Percentiles rank a stretch among this genome's conserved stretches.
These are phyloP conservation scores for Pseudogymnoascus verrucosus DNA, from an alignment of 2,329 filamentous ascomycete species.

Conservation along the genomic window DNA sequence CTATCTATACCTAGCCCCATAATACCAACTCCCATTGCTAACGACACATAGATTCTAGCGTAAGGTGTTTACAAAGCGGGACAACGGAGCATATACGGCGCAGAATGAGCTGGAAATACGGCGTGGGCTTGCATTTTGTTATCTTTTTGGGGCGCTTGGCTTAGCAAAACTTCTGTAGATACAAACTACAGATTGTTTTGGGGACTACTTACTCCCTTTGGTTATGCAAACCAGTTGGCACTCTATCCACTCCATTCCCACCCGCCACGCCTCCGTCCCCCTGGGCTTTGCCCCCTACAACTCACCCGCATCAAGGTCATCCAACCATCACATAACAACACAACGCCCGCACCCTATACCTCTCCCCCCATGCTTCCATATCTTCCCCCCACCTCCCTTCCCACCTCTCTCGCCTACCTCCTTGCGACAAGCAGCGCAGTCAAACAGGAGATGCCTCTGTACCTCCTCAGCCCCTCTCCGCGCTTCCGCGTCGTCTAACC, in stretches of 20 bases:
- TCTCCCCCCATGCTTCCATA: too few relatives aligned
- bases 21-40: neutral
- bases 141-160: neutral
- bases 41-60: neutral
- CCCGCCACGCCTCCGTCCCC: neutral
- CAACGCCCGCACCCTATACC: neutral
- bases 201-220: neutral
- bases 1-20: neutral
- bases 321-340: neutral
- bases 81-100: conserved; percentile 3
- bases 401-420: neutral
- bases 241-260: neutral
- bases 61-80: conserved; percentile 7
- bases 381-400: neutral
- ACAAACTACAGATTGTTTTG: neutral
- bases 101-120: neutral
- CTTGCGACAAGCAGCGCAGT: neutral
- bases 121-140: conserved; percentile 1
- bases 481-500: too few relatives aligned
- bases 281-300: neutral
- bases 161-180: conserved; percentile 3
- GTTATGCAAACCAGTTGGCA: neutral
- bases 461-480: neutral
- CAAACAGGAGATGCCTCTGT: neutral
- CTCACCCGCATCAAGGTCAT: neutral